Conservation (phyloP, 331 rosid species). For the Pyracantha coccinea region DNA sequence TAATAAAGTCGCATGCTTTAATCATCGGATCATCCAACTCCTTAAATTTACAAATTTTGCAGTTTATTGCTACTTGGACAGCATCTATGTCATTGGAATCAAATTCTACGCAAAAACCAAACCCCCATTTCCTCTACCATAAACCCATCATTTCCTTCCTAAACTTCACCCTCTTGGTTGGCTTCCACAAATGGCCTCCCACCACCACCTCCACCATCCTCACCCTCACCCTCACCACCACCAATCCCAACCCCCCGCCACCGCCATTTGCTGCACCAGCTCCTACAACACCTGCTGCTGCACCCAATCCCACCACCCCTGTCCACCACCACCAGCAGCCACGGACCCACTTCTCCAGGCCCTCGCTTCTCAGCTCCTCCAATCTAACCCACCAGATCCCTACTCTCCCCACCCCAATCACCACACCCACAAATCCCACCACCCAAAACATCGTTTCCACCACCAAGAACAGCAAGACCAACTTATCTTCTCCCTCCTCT, state of each 20-base stretch:
- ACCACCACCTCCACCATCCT: conserved; percentile 16
- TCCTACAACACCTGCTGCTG: conserved; percentile 14
- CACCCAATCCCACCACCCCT: conserved; percentile 19
- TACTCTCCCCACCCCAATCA: conserved; percentile 6
- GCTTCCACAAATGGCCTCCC: conserved; percentile 48
- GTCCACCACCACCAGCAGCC: conserved; percentile 5
- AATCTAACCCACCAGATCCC: conserved; percentile 16
- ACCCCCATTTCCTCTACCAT: background rate
- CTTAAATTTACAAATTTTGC: background rate
- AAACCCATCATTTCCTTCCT: background rate
- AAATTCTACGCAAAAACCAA: background rate
- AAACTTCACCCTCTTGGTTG: background rate
- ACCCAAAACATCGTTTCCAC: conserved; percentile 2
- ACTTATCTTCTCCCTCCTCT: conserved; percentile 42
- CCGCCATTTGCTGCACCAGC: conserved; percentile 31
- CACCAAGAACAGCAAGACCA: conserved; percentile 2
- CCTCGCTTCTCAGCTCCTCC: conserved; percentile 44
- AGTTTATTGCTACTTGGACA: background rate
- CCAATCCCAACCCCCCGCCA: conserved; percentile 20
- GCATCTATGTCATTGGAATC: background rate
- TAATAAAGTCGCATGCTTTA: background rate
- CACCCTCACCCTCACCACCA: conserved; percentile 15
- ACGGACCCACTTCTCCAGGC: conserved; percentile 55
- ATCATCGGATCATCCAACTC: background rate
- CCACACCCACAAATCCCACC: conserved; percentile 13